A percentile compares a stretch with the other conserved stretches of the same genome.
phyloP scores from a whole-genome alignment of 441 rosid species.

The Isatis lusitanica region DNA sequence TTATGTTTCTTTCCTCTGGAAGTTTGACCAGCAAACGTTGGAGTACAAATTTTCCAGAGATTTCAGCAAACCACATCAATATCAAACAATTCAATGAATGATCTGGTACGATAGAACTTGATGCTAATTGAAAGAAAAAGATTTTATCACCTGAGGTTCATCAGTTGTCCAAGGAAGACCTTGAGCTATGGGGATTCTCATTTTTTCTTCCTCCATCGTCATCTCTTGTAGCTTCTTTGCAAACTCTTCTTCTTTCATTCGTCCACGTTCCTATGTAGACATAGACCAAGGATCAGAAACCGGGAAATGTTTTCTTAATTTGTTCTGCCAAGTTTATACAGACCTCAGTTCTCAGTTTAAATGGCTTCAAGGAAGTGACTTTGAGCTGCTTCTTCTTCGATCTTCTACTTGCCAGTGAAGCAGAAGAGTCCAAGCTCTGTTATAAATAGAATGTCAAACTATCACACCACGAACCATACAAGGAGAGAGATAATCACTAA shows the following conservation, averaged over 20 bases:
- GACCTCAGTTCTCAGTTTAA: slow-evolving; percentile 82
- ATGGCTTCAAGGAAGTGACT: slow-evolving; percentile 67
- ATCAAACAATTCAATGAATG: background rate
- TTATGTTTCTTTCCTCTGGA: background rate
- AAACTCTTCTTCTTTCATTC: slow-evolving; percentile 78
- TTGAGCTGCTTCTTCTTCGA: slow-evolving; percentile 66
- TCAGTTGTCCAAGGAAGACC: slow-evolving; percentile 97
- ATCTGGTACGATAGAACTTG: background rate
- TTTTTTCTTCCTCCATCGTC: slow-evolving; percentile 62
- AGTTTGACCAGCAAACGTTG: background rate
- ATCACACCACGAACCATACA: slow-evolving; percentile 3
- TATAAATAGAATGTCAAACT: slow-evolving; percentile 18
- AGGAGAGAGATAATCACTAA: background rate
- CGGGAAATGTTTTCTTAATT: background rate
- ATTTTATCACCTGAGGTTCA: slow-evolving; percentile 73
- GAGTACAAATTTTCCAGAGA: background rate
- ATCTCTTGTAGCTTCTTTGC: slow-evolving; percentile 70
- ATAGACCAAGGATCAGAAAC: slow-evolving; percentile 7
- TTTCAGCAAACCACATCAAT: background rate
- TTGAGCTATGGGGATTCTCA: slow-evolving; percentile 76
- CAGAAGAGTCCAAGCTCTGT: slow-evolving; percentile 73
- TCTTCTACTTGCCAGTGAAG: slow-evolving; percentile 56
- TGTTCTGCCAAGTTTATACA: slow-evolving; percentile 8
- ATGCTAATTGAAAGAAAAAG: background rate
- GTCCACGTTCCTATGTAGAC: slow-evolving; percentile 73